Conservation (phyloP, 2,329 filamentous ascomycete species). For the Ophiostoma australiae region DNA sequence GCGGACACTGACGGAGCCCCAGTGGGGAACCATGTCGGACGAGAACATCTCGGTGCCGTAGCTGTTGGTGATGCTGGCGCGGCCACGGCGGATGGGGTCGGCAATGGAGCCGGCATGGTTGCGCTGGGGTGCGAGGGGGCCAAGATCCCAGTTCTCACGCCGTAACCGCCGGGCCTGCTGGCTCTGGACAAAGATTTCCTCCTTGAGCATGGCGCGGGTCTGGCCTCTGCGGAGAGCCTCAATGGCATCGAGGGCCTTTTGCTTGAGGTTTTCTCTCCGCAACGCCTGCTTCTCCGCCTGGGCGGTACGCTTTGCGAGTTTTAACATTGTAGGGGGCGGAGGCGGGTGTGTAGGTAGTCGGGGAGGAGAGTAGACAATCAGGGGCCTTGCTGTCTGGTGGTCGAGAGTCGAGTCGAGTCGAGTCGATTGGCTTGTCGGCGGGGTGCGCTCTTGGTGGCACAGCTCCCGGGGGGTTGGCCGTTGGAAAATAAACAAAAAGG, state of each 20-base stretch:
- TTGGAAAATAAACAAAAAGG: neutral
- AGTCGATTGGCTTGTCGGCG: conserved; percentile 8
- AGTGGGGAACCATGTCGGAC: conserved; percentile 24
- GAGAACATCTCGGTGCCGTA: conserved; percentile 26
- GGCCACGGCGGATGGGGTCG: conserved; percentile 26
- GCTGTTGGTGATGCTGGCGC: conserved; percentile 16
- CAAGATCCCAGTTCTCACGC: conserved; percentile 72
- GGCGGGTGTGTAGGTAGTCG: neutral
- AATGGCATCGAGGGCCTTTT: conserved; percentile 13
- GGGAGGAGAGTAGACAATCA: neutral
- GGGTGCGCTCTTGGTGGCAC: neutral
- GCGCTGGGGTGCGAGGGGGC: conserved; percentile 70
- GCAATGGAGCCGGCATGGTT: conserved; percentile 40
- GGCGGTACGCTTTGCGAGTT: conserved; percentile 60
- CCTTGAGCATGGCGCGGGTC: conserved; percentile 35
- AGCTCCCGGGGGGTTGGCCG: neutral
- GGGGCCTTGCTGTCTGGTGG: neutral
- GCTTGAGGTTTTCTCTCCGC: conserved; percentile 38
- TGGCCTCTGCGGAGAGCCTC: conserved; percentile 4
- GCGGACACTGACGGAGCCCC: conserved; percentile 27
- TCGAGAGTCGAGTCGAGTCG: conserved; percentile 1
- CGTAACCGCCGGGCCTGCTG: conserved; percentile 45
- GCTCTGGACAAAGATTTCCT: conserved; percentile 32
- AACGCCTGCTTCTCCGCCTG: conserved; percentile 61
- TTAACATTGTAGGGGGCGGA: conserved; percentile 53